Conservation (phyloP, 768 basidiomycete genomes). For the Tricholoma hemisulphureum region DNA sequence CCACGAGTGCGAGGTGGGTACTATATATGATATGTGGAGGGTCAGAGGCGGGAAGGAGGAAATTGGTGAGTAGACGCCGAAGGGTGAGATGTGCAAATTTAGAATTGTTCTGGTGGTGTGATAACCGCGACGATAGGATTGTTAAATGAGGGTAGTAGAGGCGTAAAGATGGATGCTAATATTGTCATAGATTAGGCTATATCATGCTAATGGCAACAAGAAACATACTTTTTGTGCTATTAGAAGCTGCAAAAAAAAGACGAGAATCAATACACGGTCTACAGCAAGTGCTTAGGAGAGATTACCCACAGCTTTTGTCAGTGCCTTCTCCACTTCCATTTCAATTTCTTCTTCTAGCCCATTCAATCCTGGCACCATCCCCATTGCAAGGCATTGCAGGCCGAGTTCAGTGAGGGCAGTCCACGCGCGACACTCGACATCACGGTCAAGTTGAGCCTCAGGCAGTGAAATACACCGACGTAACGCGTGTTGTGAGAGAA, state of each 20-base stretch:
- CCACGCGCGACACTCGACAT: conserved; percentile 71
- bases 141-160: conserved; percentile 58
- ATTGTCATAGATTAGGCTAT: conserved; percentile 3
- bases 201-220: not conserved
- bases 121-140: conserved; percentile 60
- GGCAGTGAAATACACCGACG: conserved; percentile 51
- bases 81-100: conserved; percentile 63
- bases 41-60: conserved; percentile 16
- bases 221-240: conserved; percentile 59
- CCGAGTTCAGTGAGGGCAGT: conserved; percentile 69
- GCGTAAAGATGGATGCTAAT: conserved; percentile 64
- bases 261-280: not conserved
- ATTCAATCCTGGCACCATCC: conserved; percentile 37
- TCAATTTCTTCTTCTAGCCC: conserved; percentile 53
- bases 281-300: not conserved
- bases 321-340: conserved; percentile 63
- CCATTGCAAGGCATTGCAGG: conserved; percentile 48
- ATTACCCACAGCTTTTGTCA: conserved; percentile 65
- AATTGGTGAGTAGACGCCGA: conserved; percentile 44
- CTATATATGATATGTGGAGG: conserved; percentile 54
- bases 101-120: conserved; percentile 46
- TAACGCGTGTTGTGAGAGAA: conserved; percentile 54
- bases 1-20: conserved; percentile 56
- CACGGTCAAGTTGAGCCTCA: conserved; percentile 41
- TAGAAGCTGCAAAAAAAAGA: conserved; percentile 35